phyloP scores from a whole-genome alignment of 768 basidiomycete genomes.

The Pleurotus eryngii region DNA sequence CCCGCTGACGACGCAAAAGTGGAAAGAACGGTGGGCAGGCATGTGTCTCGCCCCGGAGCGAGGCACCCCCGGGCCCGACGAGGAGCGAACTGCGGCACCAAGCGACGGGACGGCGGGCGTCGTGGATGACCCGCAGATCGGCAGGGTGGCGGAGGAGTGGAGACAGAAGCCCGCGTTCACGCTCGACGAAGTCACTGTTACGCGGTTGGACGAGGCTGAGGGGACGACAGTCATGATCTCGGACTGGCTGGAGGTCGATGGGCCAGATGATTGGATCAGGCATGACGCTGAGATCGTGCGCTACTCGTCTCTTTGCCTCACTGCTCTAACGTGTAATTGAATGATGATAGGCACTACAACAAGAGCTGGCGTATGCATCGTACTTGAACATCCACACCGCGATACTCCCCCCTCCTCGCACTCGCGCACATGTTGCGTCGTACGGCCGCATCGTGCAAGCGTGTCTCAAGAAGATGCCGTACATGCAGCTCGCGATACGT shows the following conservation, averaged over 20 bases:
- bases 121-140: conserved; percentile 35
- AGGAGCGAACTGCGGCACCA: conserved; percentile 11
- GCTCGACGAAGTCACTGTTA: conserved; percentile 85
- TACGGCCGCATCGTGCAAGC: conserved; percentile 90
- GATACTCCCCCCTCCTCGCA: conserved; percentile 85
- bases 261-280: conserved; percentile 88
- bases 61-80: conserved; percentile 1
- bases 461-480: conserved; percentile 66
- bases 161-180: conserved; percentile 76
- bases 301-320: conserved; percentile 18
- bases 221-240: conserved; percentile 74
- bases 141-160: conserved; percentile 82
- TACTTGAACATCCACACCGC: conserved; percentile 86
- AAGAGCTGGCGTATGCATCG: conserved; percentile 89
- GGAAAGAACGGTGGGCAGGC: conserved; percentile 83
- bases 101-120: conserved; percentile 27
- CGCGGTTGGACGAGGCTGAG: conserved; percentile 79
- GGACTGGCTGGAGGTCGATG: conserved; percentile 95
- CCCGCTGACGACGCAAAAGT: conserved; percentile 85
- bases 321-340: neutral
- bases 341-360: conserved; percentile 71
- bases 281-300: conserved; percentile 94
- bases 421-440: conserved; percentile 80
- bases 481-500: conserved; percentile 78
- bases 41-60: conserved; percentile 75